Conservation (phyloP, 768 basidiomycete genomes). For the Leccinum longicurvipes region DNA sequence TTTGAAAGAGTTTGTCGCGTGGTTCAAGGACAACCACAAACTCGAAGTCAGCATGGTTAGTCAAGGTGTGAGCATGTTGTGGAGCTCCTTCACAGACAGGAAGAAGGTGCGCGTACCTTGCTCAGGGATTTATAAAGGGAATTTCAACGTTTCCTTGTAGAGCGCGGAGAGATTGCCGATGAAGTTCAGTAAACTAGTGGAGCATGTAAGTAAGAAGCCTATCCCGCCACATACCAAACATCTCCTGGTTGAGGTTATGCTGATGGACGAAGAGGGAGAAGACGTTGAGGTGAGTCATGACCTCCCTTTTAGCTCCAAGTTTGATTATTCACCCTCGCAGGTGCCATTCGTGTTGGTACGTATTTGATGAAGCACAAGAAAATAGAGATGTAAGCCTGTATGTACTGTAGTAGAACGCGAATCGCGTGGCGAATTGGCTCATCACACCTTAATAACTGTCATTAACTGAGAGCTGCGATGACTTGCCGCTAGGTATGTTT, state of each 20-base stretch:
- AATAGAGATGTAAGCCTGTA: background rate
- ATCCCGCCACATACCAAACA: constrained; percentile 80
- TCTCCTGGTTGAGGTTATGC: constrained; percentile 92
- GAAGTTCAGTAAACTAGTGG: constrained; percentile 89
- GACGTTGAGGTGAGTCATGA: constrained; percentile 77
- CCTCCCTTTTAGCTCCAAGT: background rate
- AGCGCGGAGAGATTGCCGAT: constrained; percentile 83
- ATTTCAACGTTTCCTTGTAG: constrained; percentile 39
- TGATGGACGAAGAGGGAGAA: constrained; percentile 85
- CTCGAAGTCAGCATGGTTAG: constrained; percentile 94
- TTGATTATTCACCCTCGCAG: constrained; percentile 32
- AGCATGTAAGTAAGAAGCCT: constrained; percentile 92
- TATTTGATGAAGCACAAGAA: constrained; percentile 38
- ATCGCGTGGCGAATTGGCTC: background rate
- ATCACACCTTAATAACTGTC: background rate
- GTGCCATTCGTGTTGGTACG: constrained; percentile 81
- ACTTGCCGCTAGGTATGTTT: too few relatives aligned
- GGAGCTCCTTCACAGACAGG: constrained; percentile 90
- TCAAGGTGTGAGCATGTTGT: constrained; percentile 96
- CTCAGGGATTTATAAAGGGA: background rate
- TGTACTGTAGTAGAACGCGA: constrained; percentile 11
- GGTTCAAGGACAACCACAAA: constrained; percentile 81
- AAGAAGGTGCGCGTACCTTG: constrained; percentile 65
- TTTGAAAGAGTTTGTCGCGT: constrained; percentile 76
- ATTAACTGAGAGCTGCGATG: background rate